Evolutionary conservation across 2,329 filamentous ascomycete species (phyloP), one percentile per base, ranked within the genome.

Genomic region (Thelonectria olida): DNA sequence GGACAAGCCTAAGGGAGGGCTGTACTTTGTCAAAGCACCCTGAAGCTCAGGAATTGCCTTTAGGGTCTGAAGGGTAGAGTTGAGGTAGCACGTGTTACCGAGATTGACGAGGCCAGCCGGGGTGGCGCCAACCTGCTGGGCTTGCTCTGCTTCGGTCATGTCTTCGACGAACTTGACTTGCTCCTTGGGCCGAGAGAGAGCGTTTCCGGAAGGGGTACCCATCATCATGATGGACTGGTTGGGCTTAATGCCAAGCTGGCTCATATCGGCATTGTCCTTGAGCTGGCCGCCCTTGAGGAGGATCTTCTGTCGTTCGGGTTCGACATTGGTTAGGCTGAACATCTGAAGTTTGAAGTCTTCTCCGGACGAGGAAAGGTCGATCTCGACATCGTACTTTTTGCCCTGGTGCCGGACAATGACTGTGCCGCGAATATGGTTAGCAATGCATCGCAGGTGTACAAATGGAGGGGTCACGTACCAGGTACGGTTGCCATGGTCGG

Each of bases 31-130:
- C 45, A 99, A 84, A 69, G 92, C 88, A 34, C 92, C 84, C 73
- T 97, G 93, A 34, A 99, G 87, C 80, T 99, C 96, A 8, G 96
- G 96, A 61, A 99, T 93, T 54, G 90, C 86, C 64, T 92, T 89
- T 67, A 99, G 82, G 4, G 93, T 91, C 78, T 99, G 96, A n/a
- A 99, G 84, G 0, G 95, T 97, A 50, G 96, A 96, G 83, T 99
- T 99, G 73, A 98, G 89, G 76, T 99, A 99, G 82, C 96, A 99
- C 4, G 96, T 99, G 79, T 99, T 99, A 70, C 96, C 96, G 63
- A 97, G 82, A 74, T 99, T 99, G 75, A 91, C 86, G 63, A 99
- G 82, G 47, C 96, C 96, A 58, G 94, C 91, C 2, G 96, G 96
- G 45, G 86, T 95, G 48, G 94, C 94, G 60, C 92, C 93, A 61